These are phyloP conservation scores for Neonectria coccinea DNA, from an alignment of 2,329 filamentous ascomycete genomes.

Conservation along the genomic window DNA sequence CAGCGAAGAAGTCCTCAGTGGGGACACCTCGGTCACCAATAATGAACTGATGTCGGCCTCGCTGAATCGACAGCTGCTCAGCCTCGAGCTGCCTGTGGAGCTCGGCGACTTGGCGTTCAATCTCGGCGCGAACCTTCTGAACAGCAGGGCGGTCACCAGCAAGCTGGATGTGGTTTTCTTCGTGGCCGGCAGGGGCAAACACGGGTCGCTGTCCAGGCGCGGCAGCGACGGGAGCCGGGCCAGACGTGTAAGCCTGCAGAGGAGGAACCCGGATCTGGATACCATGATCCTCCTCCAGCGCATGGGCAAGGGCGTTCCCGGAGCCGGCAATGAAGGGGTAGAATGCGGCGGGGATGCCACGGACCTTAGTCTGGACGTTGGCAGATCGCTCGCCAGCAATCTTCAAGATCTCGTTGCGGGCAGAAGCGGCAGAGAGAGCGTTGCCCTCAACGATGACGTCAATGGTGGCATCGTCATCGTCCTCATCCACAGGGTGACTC, in stretches of 20 bases:
- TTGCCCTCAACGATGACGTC: conserved; percentile 93
- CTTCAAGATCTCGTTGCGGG: conserved; percentile 83
- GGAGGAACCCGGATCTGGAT: conserved; percentile 86
- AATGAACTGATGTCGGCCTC: conserved; percentile 93
- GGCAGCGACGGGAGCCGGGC: conserved; percentile 73
- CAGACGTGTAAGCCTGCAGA: conserved; percentile 79
- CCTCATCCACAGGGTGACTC: conserved; percentile 58
- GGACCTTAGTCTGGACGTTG: conserved; percentile 83
- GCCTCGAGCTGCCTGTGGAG: conserved; percentile 81
- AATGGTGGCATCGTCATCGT: conserved; percentile 84
- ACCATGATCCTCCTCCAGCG: conserved; percentile 81
- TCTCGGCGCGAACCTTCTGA: conserved; percentile 80
- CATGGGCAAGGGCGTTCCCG: conserved; percentile 74
- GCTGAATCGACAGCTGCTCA: conserved; percentile 84
- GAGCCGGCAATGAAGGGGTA: conserved; percentile 94
- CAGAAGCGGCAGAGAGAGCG: conserved; percentile 85
- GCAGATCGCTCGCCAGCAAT: conserved; percentile 90
- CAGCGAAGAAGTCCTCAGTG: conserved; percentile 85
- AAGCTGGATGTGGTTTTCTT: conserved; percentile 83
- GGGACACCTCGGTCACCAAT: conserved; percentile 85
- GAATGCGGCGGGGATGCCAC: conserved; percentile 88
- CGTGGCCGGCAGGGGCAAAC: conserved; percentile 76
- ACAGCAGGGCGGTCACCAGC: conserved; percentile 87
- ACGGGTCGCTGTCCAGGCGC: conserved; percentile 72
- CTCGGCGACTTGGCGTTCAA: conserved; percentile 82